phyloP scores from a whole-genome alignment of 345 rosid genomes.

The Arabidopsis arenosa region DNA sequence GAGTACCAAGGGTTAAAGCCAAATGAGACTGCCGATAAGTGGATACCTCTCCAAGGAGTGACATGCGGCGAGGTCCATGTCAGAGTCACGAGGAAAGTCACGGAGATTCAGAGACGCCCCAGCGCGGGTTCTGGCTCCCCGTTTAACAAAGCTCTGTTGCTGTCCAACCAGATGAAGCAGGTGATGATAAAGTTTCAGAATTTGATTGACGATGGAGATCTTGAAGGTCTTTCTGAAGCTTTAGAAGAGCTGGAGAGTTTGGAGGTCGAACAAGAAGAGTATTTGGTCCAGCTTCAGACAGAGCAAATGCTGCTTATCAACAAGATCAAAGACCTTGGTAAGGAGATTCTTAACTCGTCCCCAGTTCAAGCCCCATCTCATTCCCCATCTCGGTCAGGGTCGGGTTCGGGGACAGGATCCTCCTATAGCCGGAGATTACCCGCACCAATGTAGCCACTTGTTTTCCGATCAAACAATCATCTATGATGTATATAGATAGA shows the following conservation, averaged over 20 bases:
- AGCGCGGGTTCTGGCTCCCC: conserved; percentile 66
- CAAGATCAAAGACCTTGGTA: conserved; percentile 93
- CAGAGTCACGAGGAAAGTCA: conserved; percentile 77
- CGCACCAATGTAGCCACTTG: conserved; percentile 32
- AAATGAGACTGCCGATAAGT: conserved; percentile 79
- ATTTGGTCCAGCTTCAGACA: conserved; percentile 79
- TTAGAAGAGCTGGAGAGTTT: conserved; percentile 75
- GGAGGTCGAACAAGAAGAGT: conserved; percentile 77
- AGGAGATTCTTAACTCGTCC: conserved; percentile 69
- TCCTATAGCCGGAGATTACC: conserved; percentile 54
- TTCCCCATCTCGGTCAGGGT: conserved; percentile 34
- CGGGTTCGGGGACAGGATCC: conserved; percentile 39
- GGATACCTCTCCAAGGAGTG: conserved; percentile 99
- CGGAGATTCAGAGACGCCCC: conserved; percentile 53
- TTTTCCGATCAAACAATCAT: conserved; percentile 24
- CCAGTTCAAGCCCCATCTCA: conserved; percentile 43
- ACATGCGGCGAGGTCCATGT: conserved; percentile 83
- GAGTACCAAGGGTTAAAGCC: conserved; percentile 89
- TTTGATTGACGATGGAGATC: conserved; percentile 62
- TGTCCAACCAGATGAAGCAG: conserved; percentile 63
- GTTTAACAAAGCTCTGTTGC: conserved; percentile 55
- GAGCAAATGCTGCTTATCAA: conserved; percentile 80
- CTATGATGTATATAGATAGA: conserved; percentile 46
- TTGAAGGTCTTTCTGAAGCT: conserved; percentile 63
- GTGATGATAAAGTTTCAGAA: conserved; percentile 65